Base-by-base conservation (phyloP, 2,329 filamentous ascomycete genomes). In the Diaporthe caulivora region DNA sequence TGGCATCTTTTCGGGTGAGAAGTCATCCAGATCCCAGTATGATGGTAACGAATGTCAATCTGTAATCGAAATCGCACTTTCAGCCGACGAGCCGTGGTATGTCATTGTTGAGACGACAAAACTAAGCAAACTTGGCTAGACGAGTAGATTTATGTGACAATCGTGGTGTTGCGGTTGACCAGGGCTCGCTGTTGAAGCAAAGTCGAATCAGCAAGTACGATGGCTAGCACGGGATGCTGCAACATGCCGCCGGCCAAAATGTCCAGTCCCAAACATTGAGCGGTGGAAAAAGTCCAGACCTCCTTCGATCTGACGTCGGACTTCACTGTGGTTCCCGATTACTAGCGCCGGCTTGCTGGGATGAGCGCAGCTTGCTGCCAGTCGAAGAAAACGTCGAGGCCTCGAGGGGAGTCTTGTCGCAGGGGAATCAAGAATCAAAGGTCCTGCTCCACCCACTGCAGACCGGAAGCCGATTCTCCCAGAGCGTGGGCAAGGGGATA, bases 361-460 rank as follows among this genome's bases (percentile, higher is more conserved):
- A 29, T 51, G 54, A 62, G 55, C 15, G 21, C 42, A 9, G 40
- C 29, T 26, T 51, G 54, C 68, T 49, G 67, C 24, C 40, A 37
- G 42, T 34, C 40, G 37, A 26, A n/a, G 34, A 31, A 37, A 58
- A 24, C 15, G 13, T 58, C 44, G 42, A 70, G 53, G 37, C 49
- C 18, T 68, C 34, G 67, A 40, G 55, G 67, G 51, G 62, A 55
- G 60, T 53, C 49, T 54, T 68, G 74, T 74, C 72, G 68, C 67
- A 79, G 78, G 74, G 75, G 76, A 78, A 76, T 77, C 74, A 75
- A 57, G 37, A 57, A 47, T 34, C n/a, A 15, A 40, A 58, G 64
- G 70, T 72, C 69, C 76, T 74, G 72, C 75, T 76, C 76, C 75
- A 76, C 76, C 74, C 72, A 75, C 76, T 75, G 74, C 72, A 76